Evolutionary conservation across 345 rosid species (phyloP).

Genomic region (Balakata baccata): DNA sequence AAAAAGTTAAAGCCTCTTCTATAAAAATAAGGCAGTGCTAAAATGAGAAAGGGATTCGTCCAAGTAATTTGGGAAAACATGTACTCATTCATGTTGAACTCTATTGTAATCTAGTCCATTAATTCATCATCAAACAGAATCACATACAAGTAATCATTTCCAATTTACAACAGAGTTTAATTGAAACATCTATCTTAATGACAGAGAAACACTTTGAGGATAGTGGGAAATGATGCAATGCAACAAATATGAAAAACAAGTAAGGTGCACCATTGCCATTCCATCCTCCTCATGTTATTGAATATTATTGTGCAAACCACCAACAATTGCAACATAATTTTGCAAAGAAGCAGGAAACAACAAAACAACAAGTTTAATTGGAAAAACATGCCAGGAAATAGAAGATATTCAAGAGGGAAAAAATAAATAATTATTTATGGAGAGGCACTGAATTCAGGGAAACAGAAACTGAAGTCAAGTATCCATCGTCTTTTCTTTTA

Average conservation of each 20-base stretch:
- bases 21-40: neutral
- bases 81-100: neutral
- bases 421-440: neutral
- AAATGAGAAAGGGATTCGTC: neutral
- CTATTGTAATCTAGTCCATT: neutral
- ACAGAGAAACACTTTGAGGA: neutral
- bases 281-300: neutral
- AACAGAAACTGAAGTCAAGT: neutral
- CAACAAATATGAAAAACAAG: neutral
- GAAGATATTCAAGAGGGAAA: neutral
- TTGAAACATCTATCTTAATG: neutral
- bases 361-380: neutral
- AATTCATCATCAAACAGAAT: neutral
- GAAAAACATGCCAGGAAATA: neutral
- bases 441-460: neutral
- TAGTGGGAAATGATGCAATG: slow-evolving; percentile 1
- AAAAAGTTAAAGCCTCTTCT: neutral
- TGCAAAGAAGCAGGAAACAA: neutral
- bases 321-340: neutral
- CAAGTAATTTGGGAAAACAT: neutral
- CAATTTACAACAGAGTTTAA: neutral
- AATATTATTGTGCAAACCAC: neutral
- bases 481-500: slow-evolving; percentile 17
- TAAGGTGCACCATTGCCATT: neutral
- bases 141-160: neutral